phyloP scores from a whole-genome alignment of 257 asterid species.

The Forsythia suspensa region DNA sequence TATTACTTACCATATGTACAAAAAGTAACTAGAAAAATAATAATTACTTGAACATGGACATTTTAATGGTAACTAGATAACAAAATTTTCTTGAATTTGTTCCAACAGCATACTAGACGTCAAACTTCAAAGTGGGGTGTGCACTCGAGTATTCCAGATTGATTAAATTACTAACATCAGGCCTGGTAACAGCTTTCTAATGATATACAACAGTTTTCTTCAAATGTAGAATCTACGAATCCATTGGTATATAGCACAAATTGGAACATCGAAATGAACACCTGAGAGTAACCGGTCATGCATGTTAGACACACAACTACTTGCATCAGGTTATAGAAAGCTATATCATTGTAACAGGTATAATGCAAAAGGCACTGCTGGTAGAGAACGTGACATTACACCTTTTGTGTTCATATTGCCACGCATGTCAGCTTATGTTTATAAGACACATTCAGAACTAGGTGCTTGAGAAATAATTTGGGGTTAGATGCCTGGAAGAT shows the following conservation, averaged over 20 bases:
- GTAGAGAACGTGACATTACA: neutral
- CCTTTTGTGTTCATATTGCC: neutral
- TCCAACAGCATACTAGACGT: neutral
- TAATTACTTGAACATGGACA: neutral
- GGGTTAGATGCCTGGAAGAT: neutral
- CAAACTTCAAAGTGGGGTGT: neutral
- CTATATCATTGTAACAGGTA: neutral
- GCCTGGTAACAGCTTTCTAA: neutral
- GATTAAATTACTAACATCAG: neutral
- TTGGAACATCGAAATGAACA: neutral
- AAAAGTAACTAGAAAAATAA: neutral
- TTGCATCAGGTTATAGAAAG: neutral
- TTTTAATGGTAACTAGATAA: neutral
- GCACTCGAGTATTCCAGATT: neutral
- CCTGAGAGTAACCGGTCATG: neutral
- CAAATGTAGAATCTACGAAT: no score
- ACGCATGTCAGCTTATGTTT: neutral
- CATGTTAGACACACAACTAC: neutral
- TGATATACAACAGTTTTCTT: neutral
- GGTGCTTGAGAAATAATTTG: neutral
- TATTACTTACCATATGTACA: slow-evolving; percentile 6
- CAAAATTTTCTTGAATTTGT: neutral
- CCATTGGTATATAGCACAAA: neutral
- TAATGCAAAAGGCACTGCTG: slow-evolving; percentile 3
- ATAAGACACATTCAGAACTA: neutral